A percentile compares a stretch with the other conserved stretches of the same genome.
Evolutionary conservation across 306 rosid genomes (phyloP).

Genomic region (Delonix regia): DNA sequence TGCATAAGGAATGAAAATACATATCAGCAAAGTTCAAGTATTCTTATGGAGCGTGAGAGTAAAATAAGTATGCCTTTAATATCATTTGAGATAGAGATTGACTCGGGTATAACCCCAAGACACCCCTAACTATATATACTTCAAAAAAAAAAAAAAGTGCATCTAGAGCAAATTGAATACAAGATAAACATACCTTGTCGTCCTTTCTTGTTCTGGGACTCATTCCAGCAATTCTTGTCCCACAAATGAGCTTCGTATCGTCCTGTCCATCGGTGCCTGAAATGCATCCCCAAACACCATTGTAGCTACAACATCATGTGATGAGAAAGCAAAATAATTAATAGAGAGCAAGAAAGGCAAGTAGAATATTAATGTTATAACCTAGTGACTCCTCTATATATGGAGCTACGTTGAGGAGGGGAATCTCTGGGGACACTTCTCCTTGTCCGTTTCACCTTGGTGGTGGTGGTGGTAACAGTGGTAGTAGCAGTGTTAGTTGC

Average conservation of each 20-base stretch:
- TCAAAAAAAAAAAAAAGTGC: no score
- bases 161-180: no score
- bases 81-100: no score
- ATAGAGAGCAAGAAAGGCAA: no score
- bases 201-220: constrained; percentile 91
- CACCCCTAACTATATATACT: no score
- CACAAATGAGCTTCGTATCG: constrained; percentile 95
- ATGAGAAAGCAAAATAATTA: neutral
- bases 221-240: constrained; percentile 97
- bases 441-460: constrained; percentile 66
- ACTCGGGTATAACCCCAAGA: no score
- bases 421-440: constrained; percentile 74
- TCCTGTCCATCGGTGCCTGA: constrained; percentile 88
- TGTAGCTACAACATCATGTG: neutral
- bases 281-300: neutral
- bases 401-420: constrained; percentile 76
- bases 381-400: constrained; percentile 91
- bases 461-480: constrained; percentile 4
- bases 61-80: no score
- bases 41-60: no score
- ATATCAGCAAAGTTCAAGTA: constrained; percentile 12
- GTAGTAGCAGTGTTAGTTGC: neutral
- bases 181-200: constrained; percentile 61
- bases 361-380: constrained; percentile 7
- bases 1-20: neutral